phyloP scores from a whole-genome alignment of 768 basidiomycete species.

The Amanita subjunquillea region DNA sequence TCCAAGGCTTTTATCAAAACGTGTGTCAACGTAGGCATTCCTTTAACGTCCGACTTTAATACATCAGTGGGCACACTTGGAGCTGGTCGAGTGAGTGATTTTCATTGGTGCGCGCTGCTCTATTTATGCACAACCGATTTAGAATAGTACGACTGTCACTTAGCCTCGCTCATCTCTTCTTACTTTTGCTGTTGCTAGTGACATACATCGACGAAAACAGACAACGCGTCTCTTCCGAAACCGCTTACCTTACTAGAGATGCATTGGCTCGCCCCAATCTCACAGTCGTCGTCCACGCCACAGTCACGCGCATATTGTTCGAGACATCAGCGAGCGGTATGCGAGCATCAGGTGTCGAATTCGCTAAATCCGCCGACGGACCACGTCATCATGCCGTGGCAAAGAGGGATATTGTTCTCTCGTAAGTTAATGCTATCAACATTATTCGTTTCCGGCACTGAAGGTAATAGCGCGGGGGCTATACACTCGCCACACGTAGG shows the following conservation, averaged over 20 bases:
- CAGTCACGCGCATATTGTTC: slow-evolving; percentile 45
- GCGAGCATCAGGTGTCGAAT: slow-evolving; percentile 45
- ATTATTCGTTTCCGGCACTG: neutral
- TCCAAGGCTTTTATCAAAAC: slow-evolving; percentile 40
- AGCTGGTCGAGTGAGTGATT: slow-evolving; percentile 35
- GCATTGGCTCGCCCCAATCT: slow-evolving; percentile 54
- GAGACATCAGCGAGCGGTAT: slow-evolving; percentile 11
- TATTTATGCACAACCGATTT: neutral
- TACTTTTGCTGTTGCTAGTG: slow-evolving; percentile 30
- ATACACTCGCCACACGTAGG: slow-evolving; percentile 52
- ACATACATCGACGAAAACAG: slow-evolving; percentile 46
- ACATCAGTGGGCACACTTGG: slow-evolving; percentile 43
- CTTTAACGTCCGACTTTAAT: slow-evolving; percentile 45
- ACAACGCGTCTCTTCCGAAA: slow-evolving; percentile 46
- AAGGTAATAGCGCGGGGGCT: slow-evolving; percentile 39
- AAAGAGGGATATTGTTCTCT: slow-evolving; percentile 46
- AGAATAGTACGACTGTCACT: neutral
- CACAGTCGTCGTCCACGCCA: slow-evolving; percentile 39
- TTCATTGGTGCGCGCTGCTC: neutral
- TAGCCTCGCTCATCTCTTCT: neutral
- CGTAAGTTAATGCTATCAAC: slow-evolving; percentile 23
- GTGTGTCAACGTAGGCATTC: slow-evolving; percentile 40
- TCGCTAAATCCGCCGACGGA: slow-evolving; percentile 18
- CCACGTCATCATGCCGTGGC: slow-evolving; percentile 29
- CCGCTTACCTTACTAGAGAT: slow-evolving; percentile 50